These are phyloP conservation scores for Apiospora kogelbergensis DNA, from an alignment of 2,329 filamentous ascomycete genomes.

Conservation along the genomic window DNA sequence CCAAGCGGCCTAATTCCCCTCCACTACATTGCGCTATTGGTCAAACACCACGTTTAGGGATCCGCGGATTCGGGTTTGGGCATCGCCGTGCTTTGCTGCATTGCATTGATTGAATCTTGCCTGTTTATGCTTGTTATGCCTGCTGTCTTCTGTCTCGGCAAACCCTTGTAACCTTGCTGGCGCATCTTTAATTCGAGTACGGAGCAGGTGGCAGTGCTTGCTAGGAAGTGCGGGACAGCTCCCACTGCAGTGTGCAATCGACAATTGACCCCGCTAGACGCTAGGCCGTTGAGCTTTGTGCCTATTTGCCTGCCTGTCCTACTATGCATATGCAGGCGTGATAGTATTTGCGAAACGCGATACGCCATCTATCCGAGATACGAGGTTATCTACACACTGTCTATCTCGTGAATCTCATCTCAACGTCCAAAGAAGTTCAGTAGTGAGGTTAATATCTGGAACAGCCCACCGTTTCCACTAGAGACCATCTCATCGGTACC, in stretches of 20 bases:
- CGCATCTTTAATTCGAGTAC: neutral
- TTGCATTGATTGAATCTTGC: neutral
- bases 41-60: neutral
- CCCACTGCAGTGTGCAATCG: neutral
- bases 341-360: neutral
- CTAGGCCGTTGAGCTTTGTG: neutral
- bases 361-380: constrained; percentile 4
- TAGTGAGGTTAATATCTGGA: neutral
- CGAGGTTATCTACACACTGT: neutral
- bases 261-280: neutral
- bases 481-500: neutral
- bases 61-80: neutral
- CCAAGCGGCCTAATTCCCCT: neutral
- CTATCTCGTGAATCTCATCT: neutral
- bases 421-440: neutral
- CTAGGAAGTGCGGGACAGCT: neutral
- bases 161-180: neutral
- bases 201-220: neutral
- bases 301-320: too few relatives aligned
- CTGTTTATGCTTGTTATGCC: neutral
- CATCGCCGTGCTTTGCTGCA: neutral
- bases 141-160: neutral
- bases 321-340: neutral
- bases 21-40: neutral
- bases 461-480: neutral